Base-by-base conservation (phyloP, 768 basidiomycete species). In the Fomitopsis pulvina region DNA sequence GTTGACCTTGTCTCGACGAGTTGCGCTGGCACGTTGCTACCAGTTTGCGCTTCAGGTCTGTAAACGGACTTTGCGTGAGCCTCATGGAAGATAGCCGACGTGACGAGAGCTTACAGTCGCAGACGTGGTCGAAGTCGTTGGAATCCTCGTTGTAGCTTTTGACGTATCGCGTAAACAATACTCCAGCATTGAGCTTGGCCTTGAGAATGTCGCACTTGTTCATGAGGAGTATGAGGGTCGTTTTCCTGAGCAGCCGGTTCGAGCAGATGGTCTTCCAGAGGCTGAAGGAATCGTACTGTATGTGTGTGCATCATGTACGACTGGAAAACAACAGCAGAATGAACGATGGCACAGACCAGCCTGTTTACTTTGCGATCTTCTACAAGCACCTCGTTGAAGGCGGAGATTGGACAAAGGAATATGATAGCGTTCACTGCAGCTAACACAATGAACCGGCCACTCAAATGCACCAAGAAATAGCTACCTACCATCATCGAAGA, bases 191-290 rank as follows among this genome's bases (percentile, higher is more conserved):
- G 9, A 85, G 66, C 59, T 82, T 81, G 14, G 67, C 64, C 25
- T 77, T 70, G 21, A 85, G 66, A 49, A 85, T 73, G 59, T 85
- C 83, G 51, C 71, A 67, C 56, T 84, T 83, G 68, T 82, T 83
- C 16, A 84, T 68, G 59, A 84, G 75, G 18, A 85, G 63, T 38
- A 84, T 75, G 46, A 84, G 72, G 50, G 78, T 75, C 25, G 80
- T 75, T 0, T 67, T 60, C 8, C 69, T 67, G 2, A 85, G 71
- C 14, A 82, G 63, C 54, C 75, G 78, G 63, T 80, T 81, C 53
- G 71, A 68, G 59, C 80, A 83, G 24, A 83, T 71, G 32, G 68
- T 69, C 60, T 79, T 75, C 83, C 82, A 85, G 3, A 83, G 63
- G 45, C 72, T 66, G 41, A 83, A 64, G 0, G 79, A 77, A 56